Percentiles rank a stretch among this genome's conserved stretches.
Evolutionary conservation across 2,329 filamentous ascomycete genomes (phyloP).

Genomic region (Pseudocercospora cruenta): DNA sequence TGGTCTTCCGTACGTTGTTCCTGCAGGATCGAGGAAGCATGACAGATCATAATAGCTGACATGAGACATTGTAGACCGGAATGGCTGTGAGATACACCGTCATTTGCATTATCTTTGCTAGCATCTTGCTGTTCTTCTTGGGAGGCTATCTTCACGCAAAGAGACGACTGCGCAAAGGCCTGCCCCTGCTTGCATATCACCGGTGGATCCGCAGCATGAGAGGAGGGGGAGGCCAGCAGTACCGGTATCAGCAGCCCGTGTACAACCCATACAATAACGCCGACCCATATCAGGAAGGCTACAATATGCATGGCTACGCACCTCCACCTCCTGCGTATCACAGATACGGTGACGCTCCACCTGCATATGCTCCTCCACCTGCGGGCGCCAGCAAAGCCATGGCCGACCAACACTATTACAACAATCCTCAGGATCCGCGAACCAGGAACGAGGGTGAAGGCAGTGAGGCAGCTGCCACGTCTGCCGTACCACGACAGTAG

Average conservation of each 20-base stretch:
- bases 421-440: conserved; percentile 12
- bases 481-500: conserved; percentile 14
- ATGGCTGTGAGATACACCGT: conserved; percentile 72
- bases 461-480: conserved; percentile 22
- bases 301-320: conserved; percentile 33
- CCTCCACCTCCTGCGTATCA: conserved; percentile 43
- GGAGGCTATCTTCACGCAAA: conserved; percentile 73
- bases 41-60: conserved; percentile 2
- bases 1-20: conserved; percentile 29
- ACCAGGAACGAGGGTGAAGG: conserved; percentile 24
- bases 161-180: conserved; percentile 66
- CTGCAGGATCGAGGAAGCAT: neutral
- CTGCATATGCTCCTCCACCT: conserved; percentile 40
- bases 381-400: conserved; percentile 39
- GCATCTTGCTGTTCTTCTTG: conserved; percentile 65
- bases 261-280: conserved; percentile 25
- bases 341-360: conserved; percentile 36
- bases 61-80: conserved; percentile 28
- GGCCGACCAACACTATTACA: conserved; percentile 38
- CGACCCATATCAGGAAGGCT: conserved; percentile 28
- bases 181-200: conserved; percentile 70
- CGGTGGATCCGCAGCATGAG: conserved; percentile 45
- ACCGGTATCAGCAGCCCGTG: conserved; percentile 18
- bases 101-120: conserved; percentile 63
- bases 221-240: conserved; percentile 10